Base-by-base conservation (phyloP, 768 basidiomycete genomes). In the Serendipita indica region DNA sequence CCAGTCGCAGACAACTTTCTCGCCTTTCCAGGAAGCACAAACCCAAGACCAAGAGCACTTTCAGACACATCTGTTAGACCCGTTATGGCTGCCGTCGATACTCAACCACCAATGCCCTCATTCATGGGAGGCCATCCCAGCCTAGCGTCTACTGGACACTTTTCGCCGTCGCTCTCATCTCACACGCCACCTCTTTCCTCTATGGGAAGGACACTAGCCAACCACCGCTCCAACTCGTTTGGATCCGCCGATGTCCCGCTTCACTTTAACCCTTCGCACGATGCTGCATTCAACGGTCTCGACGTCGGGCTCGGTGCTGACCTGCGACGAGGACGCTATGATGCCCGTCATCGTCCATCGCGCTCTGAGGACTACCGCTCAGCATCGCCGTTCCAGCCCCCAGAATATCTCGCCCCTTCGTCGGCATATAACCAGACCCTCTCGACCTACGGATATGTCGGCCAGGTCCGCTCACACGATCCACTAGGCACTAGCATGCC, bases 381-480 rank as follows among this genome's bases (percentile, higher is more conserved):
- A 7, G 49, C 32, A 25, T 54, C 49, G 22, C 49, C 49, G 22
- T 54, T 54, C 32, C 25, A 54, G 30, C 12, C 49, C 4, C 49
- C 49, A 33, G 32, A 33, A 18, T 54, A 28, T 18, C 49, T 54
- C 30, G 49, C 49, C 32, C 49, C 49, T 33, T 28, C 49, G n/a
- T 16, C 49, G 7, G 22, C 22, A 16, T 27, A 33, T 54, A 28
- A 28, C 22, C 32, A 27, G 49, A 10, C 10, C 10, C 10, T n/a
- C 10, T n/a, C 35, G 35, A 25, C 25, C 49, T 54, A 54, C 30
- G 49, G 49, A 16, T 54, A 28, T 33, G 25, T 33, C 30, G 49
- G 49, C 61, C 62, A n/a, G 54, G 60, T 62, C 20, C n/a, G 61
- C 60, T 34, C 62, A 49, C 33, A 57, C 62, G 1, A 63, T 60